Evolutionary conservation across 805 yeast genomes (phyloP).

Genomic region (Candida boleticola): DNA sequence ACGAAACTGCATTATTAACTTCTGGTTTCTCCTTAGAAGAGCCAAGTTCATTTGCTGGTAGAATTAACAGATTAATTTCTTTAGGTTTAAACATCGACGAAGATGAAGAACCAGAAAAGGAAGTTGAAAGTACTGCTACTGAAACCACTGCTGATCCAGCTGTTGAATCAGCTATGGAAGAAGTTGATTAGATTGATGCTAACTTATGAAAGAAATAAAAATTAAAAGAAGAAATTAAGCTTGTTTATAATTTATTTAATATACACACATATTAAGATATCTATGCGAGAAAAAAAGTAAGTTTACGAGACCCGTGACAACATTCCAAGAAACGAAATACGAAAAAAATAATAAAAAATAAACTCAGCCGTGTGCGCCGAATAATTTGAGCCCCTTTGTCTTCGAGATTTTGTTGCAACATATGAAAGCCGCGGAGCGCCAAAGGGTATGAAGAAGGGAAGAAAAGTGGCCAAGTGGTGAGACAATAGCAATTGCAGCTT

Average conservation of each 20-base stretch:
- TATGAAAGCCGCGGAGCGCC: too few relatives aligned
- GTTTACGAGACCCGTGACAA: too few relatives aligned
- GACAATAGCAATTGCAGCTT: too few relatives aligned
- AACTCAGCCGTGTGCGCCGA: too few relatives aligned
- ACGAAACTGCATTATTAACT: constrained; percentile 96
- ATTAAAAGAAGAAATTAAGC: not conserved
- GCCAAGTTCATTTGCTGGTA: constrained; percentile 94
- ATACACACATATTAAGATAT: not conserved
- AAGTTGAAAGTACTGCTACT: constrained; percentile 49
- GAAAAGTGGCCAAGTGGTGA: too few relatives aligned
- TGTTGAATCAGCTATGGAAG: constrained; percentile 97
- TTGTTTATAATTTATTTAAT: constrained; percentile 4
- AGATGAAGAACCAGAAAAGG: constrained; percentile 56
- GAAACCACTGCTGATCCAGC: constrained; percentile 58
- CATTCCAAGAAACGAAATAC: too few relatives aligned
- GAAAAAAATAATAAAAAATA: too few relatives aligned
- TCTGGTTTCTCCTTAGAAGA: constrained; percentile 99
- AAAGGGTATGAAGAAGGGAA: too few relatives aligned
- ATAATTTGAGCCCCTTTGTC: too few relatives aligned
- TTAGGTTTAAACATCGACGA: constrained; percentile 98
- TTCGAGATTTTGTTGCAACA: too few relatives aligned
- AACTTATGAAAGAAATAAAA: constrained; percentile 4
- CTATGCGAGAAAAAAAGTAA: too few relatives aligned
- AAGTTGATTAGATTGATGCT: constrained; percentile 80
- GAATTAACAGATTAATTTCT: constrained; percentile 97